Evolutionary conservation across 2,329 filamentous ascomycete species (phyloP), one percentile per base, ranked within the genome.

Genomic region (Epichloe uncinata): DNA sequence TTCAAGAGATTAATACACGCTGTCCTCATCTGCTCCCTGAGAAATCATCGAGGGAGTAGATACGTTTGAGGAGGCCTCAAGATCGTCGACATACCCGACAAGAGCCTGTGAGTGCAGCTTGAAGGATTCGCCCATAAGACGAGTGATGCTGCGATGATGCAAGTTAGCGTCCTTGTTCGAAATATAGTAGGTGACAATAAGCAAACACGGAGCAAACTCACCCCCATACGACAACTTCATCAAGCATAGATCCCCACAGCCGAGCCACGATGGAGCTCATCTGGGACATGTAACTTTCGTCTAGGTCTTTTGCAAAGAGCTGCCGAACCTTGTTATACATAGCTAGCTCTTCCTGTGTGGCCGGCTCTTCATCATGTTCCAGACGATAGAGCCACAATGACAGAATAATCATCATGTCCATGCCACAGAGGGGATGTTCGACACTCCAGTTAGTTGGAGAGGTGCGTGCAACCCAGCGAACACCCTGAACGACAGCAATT

Each of bases 141-240:
- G 89, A 60, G 87, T 91, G 64, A 94, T 91, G 51, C 87, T 91
- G 61, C 22, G 48, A 46, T 45, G 16, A 30, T 34, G 26, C 3
- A 15, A 20, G 55, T 62, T 56, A 62, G 54, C 51, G 54, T 45
- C 43, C 4, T 18, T 40, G 7, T n/a, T 6, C 8, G 48, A 47
- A 33, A 26, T 42, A 42, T 15, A 13, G 30, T 42, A 15, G 33
- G 34, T 35, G 20, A 11, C 20, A n/a, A 38, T 33, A 3, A 34
- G 26, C 22, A 37, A 26, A 18, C 5, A 30, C 16, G 11, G 35
- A 13, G 2, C 11, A 33, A 43, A 85, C 89, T 81, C 84, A 95
- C 89, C 93, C 93, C 93, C 93, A 97, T 53, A 98, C 93, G 58
- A 97, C 91, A 55, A 97, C 93, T 70, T 96, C 93, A 64, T 97